These are phyloP conservation scores for Camelina sativa DNA, from an alignment of 345 rosid species.

Conservation along the genomic window DNA sequence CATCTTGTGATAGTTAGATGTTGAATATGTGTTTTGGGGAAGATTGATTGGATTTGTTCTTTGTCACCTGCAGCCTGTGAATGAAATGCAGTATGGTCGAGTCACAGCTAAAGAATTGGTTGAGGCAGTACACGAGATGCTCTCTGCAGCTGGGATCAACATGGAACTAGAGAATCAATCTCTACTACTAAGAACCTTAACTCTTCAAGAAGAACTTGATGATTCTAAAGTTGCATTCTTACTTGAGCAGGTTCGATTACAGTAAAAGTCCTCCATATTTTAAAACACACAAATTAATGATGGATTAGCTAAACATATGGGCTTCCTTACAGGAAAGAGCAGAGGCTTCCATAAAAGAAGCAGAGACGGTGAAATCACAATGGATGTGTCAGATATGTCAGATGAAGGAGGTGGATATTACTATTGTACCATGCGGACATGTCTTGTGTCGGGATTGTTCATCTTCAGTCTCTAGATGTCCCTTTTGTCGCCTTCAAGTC, in stretches of 20 bases:
- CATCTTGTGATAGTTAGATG: slow-evolving; percentile 3
- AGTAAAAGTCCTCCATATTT: neutral
- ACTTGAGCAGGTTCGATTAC: slow-evolving; percentile 77
- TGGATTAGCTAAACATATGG: neutral
- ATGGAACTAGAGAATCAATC: slow-evolving; percentile 84
- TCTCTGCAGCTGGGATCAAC: slow-evolving; percentile 86
- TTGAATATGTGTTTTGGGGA: neutral
- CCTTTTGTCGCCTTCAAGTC: slow-evolving; percentile 87
- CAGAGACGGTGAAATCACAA: slow-evolving; percentile 83
- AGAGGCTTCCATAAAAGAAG: slow-evolving; percentile 71
- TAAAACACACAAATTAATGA: neutral
- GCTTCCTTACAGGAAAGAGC: slow-evolving; percentile 64
- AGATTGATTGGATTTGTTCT: slow-evolving; percentile 33
- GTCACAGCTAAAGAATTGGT: slow-evolving; percentile 88
- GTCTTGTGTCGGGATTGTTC: slow-evolving; percentile 83
- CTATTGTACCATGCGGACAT: slow-evolving; percentile 88
- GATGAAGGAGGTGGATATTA: slow-evolving; percentile 78
- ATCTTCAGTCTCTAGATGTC: slow-evolving; percentile 81
- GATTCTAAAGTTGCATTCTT: slow-evolving; percentile 77
- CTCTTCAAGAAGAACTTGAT: slow-evolving; percentile 78
- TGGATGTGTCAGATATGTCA: slow-evolving; percentile 87
- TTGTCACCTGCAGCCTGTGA: slow-evolving; percentile 51
- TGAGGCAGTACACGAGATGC: slow-evolving; percentile 91
- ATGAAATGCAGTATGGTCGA: slow-evolving; percentile 66
- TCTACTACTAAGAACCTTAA: slow-evolving; percentile 67